phyloP scores from a whole-genome alignment of 495 filamentous ascomycete genomes.

The Patellaria atrata region DNA sequence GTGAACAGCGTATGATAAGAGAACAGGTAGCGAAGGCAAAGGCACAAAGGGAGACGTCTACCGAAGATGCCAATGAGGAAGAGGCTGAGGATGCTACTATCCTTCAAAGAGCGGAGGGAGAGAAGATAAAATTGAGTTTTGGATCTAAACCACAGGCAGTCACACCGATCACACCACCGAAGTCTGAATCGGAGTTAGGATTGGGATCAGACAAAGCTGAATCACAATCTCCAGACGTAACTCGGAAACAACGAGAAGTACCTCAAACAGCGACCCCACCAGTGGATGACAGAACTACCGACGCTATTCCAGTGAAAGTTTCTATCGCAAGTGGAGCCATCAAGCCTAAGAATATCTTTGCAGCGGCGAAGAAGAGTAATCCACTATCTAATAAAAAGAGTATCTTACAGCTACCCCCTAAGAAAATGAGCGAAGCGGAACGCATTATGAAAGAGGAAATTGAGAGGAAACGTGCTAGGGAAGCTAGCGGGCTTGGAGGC shows the following conservation, averaged over 20 bases:
- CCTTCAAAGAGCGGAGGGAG: background rate
- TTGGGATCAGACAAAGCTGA: too few species aligned
- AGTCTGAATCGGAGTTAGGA: too few species aligned
- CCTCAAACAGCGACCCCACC: too few species aligned
- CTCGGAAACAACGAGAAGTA: too few species aligned
- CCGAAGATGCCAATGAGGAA: slow-evolving; percentile 29
- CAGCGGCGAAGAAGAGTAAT: slow-evolving; percentile 22
- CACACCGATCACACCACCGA: too few species aligned
- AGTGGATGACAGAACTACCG: too few species aligned
- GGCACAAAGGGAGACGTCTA: slow-evolving; percentile 36
- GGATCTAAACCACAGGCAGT: too few species aligned
- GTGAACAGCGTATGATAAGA: slow-evolving; percentile 64
- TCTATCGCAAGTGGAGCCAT: background rate
- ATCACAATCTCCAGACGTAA: too few species aligned
- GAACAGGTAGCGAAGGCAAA: slow-evolving; percentile 70
- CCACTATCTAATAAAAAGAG: slow-evolving; percentile 15
- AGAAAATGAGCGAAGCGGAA: slow-evolving; percentile 27
- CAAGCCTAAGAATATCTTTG: slow-evolving; percentile 20
- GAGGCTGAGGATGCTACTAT: slow-evolving; percentile 9
- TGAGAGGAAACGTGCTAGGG: slow-evolving; percentile 23
- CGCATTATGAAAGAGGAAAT: slow-evolving; percentile 25
- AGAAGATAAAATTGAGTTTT: slow-evolving; percentile 3
- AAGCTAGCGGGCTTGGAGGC: too few species aligned
- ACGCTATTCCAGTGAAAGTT: too few species aligned
- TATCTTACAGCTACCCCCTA: slow-evolving; percentile 10